Conservation (phyloP, 352 stramenopile genomes). For the Phytophthora citrophthora region DNA sequence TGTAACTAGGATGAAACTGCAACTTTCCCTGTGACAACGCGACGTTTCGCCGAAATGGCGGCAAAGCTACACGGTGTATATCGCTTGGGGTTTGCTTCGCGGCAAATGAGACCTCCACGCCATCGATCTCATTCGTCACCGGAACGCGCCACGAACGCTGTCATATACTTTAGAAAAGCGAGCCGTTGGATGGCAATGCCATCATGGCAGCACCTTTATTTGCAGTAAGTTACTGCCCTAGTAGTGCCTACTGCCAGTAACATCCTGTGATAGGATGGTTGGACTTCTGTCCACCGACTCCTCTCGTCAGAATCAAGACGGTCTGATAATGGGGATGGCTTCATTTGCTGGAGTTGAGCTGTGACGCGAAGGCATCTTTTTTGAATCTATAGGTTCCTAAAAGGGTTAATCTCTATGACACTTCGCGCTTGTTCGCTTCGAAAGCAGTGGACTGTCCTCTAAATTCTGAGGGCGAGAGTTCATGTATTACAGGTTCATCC, state of each 20-base stretch:
- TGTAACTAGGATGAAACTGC: slow-evolving; percentile 9
- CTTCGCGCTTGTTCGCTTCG: neutral
- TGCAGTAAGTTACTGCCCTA: neutral
- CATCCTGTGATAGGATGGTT: slow-evolving; percentile 17
- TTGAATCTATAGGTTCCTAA: too few relatives aligned
- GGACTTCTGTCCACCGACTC: neutral
- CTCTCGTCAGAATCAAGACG: neutral
- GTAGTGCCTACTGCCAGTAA: too few relatives aligned
- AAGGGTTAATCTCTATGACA: too few relatives aligned
- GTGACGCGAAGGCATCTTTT: neutral
- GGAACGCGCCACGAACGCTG: slow-evolving; percentile 10
- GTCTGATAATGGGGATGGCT: slow-evolving; percentile 2
- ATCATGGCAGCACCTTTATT: neutral
- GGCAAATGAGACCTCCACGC: neutral
- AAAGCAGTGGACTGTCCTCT: neutral
- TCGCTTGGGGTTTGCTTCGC: neutral
- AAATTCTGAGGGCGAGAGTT: neutral
- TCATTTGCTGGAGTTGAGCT: neutral
- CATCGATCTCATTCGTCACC: slow-evolving; percentile 1
- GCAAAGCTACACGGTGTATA: neutral
- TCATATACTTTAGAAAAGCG: slow-evolving; percentile 17
- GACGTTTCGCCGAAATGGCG: slow-evolving; percentile 2
- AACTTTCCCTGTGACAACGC: slow-evolving; percentile 12
- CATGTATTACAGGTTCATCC: slow-evolving; percentile 8
- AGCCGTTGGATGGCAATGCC: neutral